Conservation (phyloP, 2,329 filamentous ascomycete genomes). For the Plectosphaerella plurivora region DNA sequence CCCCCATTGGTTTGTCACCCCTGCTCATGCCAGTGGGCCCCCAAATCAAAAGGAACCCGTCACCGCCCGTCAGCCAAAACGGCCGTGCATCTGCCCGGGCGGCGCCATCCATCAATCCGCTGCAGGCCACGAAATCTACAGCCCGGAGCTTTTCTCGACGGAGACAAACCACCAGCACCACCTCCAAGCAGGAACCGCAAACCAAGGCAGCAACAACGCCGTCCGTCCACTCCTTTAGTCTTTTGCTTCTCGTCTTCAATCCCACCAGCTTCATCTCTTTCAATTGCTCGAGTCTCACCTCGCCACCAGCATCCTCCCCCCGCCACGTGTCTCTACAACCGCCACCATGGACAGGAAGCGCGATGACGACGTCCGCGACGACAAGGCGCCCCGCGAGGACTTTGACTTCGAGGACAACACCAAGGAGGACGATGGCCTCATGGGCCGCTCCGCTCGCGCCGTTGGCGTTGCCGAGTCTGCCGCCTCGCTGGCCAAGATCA, state of each 20-base stretch:
- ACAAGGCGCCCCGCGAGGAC: not conserved
- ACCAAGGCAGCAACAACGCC: too few relatives aligned
- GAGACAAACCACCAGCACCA: too few relatives aligned
- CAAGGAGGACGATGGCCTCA: constrained; percentile 1
- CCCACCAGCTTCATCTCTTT: not conserved
- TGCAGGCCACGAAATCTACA: too few relatives aligned
- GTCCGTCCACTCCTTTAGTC: too few relatives aligned
- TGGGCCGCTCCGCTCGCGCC: not conserved
- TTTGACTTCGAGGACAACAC: not conserved
- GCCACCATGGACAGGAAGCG: not conserved
- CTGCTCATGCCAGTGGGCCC: too few relatives aligned
- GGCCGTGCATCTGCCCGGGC: too few relatives aligned
- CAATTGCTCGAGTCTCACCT: not conserved
- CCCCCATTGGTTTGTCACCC: too few relatives aligned
- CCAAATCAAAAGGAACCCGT: too few relatives aligned
- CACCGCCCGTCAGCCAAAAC: too few relatives aligned
- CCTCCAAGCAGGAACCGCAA: too few relatives aligned
- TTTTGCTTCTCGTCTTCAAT: not conserved
- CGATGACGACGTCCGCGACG: not conserved
- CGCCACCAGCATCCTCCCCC: not conserved
- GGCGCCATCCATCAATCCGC: too few relatives aligned
- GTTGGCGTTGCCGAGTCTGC: not conserved
- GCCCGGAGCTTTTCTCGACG: too few relatives aligned
- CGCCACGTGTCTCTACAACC: not conserved
- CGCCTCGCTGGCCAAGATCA: constrained; percentile 34